Base-by-base conservation (phyloP, 306 rosid genomes). In the Sicyos baderoa region DNA sequence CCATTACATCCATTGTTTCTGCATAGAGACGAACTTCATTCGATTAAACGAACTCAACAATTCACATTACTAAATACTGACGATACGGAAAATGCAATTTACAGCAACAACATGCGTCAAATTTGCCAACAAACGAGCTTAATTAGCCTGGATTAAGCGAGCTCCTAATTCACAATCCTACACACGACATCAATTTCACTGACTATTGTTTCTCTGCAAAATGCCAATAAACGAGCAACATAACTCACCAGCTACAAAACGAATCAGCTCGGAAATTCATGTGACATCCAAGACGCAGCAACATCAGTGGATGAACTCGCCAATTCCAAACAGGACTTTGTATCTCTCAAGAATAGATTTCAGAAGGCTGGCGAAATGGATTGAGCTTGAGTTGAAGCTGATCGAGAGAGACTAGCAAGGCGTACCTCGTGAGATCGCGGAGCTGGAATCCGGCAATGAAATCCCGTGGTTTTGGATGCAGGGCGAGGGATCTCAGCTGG, bases 371-470 rank as follows among this genome's bases (percentile, higher is more conserved):
- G 9, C 32, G 29, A 32, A 70, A 70, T 50, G 53, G 21, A 27
- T 9, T 32, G 19, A 54, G 12, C 63, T 29, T 54, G 65, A 42
- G 32, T 40, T 40, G 6, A 9, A 68, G 54, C 72, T 68, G 29
- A 68, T 68, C 72, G 44, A 22, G 56, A 4, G 9, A 48, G 72
- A 49, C 15, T 32, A 56, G 72, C 51, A 48, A 15, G 58, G 60
- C 75, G 68, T 71, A 83, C 90, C 96, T 76, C 76, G 71, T 73
- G 74, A 53, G 78, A 77, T 73, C 80, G 82, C 52, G 53, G 17
- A 50, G 70, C 9, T 72, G 59, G 52, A 67, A 70, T 44, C 76
- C 50, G 61, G 49, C 15, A 68, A 45, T 47, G 35, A 53, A 66
- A 66, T 56, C 60, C 76, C 75, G 76, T 86, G 81, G 86, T 82